A percentile compares a stretch with the other conserved stretches of the same genome.
Conservation (phyloP, 805 yeast genomes). For the Schwanniomyces polymorphus region DNA sequence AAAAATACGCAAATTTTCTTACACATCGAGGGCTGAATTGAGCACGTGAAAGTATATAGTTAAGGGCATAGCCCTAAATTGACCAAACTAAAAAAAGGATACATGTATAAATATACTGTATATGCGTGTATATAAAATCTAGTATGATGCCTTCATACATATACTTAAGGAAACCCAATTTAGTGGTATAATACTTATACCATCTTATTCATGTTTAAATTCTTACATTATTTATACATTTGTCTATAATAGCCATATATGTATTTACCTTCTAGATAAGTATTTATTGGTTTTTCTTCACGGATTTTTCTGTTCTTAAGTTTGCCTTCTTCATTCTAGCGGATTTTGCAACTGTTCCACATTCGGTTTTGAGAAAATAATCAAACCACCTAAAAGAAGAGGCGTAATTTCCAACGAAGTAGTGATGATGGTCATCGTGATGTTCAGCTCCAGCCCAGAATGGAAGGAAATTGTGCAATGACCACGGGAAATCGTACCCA, state of each 20-base stretch:
- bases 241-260: no score
- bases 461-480: constrained; percentile 55
- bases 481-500: constrained; percentile 65
- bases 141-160: no score
- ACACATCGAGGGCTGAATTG: not conserved
- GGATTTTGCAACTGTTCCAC: constrained; percentile 54
- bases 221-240: no score
- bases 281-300: constrained; percentile 18
- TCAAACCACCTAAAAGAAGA: constrained; percentile 63
- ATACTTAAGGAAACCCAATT: no score
- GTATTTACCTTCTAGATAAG: not conserved
- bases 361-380: constrained; percentile 50
- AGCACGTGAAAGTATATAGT: not conserved
- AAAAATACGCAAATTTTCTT: not conserved
- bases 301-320: constrained; percentile 34
- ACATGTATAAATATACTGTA: no score
- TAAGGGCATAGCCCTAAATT: not conserved
- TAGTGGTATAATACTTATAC: no score
- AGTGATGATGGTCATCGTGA: constrained; percentile 61
- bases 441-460: constrained; percentile 69
- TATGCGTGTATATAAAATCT: no score
- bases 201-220: no score
- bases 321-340: constrained; percentile 47
- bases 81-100: not conserved
- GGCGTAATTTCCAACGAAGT: constrained; percentile 59